Evolutionary conservation across 139 green algal genomes (phyloP), one percentile per base, ranked within the genome.

Genomic region (Closterium sp.): DNA sequence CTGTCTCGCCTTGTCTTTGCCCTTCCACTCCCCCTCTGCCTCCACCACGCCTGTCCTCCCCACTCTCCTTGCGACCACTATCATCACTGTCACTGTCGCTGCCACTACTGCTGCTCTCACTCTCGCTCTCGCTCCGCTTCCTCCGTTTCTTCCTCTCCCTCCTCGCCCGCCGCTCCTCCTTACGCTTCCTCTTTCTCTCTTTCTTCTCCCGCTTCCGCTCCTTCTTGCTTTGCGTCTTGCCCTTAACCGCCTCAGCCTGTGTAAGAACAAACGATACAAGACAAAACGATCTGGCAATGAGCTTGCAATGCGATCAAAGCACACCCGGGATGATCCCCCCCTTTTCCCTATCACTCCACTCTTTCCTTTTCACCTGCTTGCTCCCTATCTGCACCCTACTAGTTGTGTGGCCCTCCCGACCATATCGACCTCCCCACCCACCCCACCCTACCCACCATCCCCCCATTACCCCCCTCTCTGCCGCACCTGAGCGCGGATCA

Each of bases 171-270:
- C 79, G 32, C 85, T 95, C 73, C 70, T 94, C 30, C 91, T 87
- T 88, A 9, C 86, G 86, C n/a, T 90, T 30, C n/a, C n/a, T 21
- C 92, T 91, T 89, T 9, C 27, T 95, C 4, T 96, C 91, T 86
- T 97, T 96, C 31, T 96, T 96, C 45, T 94, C 85, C 32, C 92
- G 92, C 90, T 96, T 96, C 38, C 94, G 94, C 90, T 94, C 92
- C 85, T 91, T 31, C 86, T 96, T 96, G 21, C 85, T 30, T 92
- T 95, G 38, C 7, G 38, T 85, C 90, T 94, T 92, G 30, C 95
- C 91, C 10, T 92, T 79, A 5, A 27, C 62, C 13, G 19, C 86
- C 27, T 89, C 91, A 92, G 85, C 91, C 86, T 93, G 85, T 31
- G 34, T 70, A 21, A 28, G 28, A 34, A 92, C 94, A 91, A 86